Conservation (phyloP, 139 green algal genomes). For the Auxenochlorella pyrenoidosa region DNA sequence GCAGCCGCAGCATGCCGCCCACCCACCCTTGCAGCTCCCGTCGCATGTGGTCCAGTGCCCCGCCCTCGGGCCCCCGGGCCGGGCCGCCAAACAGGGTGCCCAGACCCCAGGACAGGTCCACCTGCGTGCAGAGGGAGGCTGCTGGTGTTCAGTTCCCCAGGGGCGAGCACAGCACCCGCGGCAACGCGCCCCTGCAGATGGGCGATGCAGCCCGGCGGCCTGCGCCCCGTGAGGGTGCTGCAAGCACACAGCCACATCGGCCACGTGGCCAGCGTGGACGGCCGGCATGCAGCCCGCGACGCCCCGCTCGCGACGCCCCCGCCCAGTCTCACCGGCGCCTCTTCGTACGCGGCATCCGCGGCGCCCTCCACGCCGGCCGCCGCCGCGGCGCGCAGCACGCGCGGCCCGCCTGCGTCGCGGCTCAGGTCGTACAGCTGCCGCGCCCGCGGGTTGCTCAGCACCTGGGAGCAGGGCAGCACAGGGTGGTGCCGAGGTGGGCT, state of each 20-base stretch:
- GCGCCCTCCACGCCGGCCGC: constrained; percentile 4
- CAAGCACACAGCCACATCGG: no score
- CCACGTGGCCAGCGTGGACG: no score
- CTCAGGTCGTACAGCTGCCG: constrained; percentile 53
- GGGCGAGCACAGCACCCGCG: neutral
- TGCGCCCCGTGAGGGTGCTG: no score
- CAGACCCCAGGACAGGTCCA: constrained; percentile 34
- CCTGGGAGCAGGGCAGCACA: constrained; percentile 1
- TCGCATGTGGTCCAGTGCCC: constrained; percentile 40
- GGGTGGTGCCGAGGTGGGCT: no score
- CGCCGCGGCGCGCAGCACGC: constrained; percentile 17
- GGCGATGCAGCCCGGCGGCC: no score
- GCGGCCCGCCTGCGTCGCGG: neutral
- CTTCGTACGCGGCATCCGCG: neutral
- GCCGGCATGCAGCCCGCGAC: no score
- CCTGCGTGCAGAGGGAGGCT: neutral
- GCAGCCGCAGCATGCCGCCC: neutral
- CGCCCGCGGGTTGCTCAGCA: constrained; percentile 35
- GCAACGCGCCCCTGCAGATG: neutral
- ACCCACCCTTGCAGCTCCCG: constrained; percentile 34
- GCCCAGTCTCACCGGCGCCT: constrained; percentile 6
- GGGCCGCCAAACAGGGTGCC: constrained; percentile 7
- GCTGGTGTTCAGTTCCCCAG: neutral
- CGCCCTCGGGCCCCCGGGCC: no score
- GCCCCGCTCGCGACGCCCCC: no score